These are phyloP conservation scores for Daedaleopsis sinensis DNA, from an alignment of 768 basidiomycete genomes.

Conservation along the genomic window DNA sequence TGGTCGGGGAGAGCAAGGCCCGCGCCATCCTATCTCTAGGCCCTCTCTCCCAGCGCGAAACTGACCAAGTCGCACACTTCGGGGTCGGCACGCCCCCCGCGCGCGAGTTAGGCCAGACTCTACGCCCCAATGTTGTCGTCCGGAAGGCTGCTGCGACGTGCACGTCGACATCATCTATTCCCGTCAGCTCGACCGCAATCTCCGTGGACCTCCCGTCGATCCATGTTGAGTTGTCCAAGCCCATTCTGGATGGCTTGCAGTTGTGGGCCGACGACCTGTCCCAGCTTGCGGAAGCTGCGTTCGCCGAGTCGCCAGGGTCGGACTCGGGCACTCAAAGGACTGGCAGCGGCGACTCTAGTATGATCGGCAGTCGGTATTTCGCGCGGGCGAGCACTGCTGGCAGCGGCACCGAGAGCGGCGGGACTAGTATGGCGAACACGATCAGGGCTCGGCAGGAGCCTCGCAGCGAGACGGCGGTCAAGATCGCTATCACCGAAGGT, in stretches of 20 bases:
- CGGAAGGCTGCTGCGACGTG: not conserved
- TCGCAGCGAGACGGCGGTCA: conserved; percentile 50
- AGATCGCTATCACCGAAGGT: conserved; percentile 47
- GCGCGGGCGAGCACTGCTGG: conserved; percentile 39
- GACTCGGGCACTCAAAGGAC: conserved; percentile 32
- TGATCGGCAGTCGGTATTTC: conserved; percentile 84
- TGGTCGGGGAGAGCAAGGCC: conserved; percentile 42
- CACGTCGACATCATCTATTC: not conserved
- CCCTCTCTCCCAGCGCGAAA: conserved; percentile 30
- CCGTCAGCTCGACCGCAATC: conserved; percentile 16
- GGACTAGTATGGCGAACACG: conserved; percentile 26
- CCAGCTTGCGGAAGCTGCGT: conserved; percentile 64
- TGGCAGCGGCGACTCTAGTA: conserved; percentile 57
- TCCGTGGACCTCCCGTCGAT: conserved; percentile 60
- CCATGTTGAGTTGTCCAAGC: conserved; percentile 64
- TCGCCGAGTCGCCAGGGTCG: conserved; percentile 21
- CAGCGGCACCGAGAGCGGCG: conserved; percentile 45
- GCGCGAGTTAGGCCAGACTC: not conserved
- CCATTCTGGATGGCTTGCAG: conserved; percentile 74
- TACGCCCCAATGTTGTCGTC: conserved; percentile 26
- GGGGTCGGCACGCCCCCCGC: conserved; percentile 18
- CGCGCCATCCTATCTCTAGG: conserved; percentile 55
- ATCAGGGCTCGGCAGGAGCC: conserved; percentile 15
- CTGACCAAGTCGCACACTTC: conserved; percentile 3
- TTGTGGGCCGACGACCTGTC: conserved; percentile 86